Base-by-base conservation (phyloP, 1,284 basidiomycete genomes). In the Naganishia liquefaciens region DNA sequence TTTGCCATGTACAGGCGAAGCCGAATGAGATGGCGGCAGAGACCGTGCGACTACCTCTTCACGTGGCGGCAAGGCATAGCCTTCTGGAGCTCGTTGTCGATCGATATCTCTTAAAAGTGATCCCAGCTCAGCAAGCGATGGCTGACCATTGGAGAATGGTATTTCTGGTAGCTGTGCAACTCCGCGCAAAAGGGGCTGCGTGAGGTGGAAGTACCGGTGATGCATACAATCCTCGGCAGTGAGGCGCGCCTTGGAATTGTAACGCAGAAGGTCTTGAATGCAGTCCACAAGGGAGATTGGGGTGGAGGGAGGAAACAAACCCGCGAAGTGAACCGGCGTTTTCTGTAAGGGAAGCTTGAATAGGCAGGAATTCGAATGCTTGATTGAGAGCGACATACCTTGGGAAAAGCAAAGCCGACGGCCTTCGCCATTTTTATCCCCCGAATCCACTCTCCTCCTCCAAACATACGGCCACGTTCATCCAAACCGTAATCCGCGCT, bases 371-470 rank as follows among this genome's bases (percentile, higher is more conserved):
- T 21, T 39, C 27, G n/a, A 25, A 13, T 25, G 28, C 21, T 9
- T 21, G 30, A 0, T 23, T 50, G 15, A 17, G 4, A 51, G 66
- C 9, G 23, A 68, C 75, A 62, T 66, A 93, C 92, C 83, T 91
- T 92, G 55, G 89, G 91, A 79, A 97, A 98, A 30, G 84, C 82
- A 75, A 93, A 96, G n/a, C 93, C 93, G 64, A 91, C 87, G 42
- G 84, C 83, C 74, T 86, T 86, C 11, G 92, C 93, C 84, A 98
- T 86, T 78, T 88, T 87, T 71, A 93, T 84, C 13, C 94, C 95
- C 67, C 83, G 84, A 28, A 81, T 79, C 96, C 96, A 99, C 54
- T 85, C 83, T 13, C 94, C 93, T 19, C 96, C 96, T 9, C 96
- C 96, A 6, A 89, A 76, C 3, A 82, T 79, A 74, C 85, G 84